A percentile compares a stretch with the other conserved stretches of the same genome.
Evolutionary conservation across 495 filamentous ascomycete species (phyloP).

Genomic region (Oidiodendron maius): DNA sequence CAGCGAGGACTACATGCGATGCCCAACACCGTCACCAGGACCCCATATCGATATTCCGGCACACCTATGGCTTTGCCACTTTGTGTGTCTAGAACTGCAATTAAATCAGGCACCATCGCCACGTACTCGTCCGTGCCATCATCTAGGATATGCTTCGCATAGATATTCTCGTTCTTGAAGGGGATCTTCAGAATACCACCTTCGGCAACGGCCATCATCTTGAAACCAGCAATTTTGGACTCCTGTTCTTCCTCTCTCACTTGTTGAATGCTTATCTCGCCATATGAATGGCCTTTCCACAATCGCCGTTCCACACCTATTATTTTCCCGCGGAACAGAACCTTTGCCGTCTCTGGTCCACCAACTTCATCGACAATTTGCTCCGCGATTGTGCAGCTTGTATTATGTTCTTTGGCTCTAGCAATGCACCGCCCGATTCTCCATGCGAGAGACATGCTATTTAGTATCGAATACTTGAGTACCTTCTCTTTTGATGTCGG

Average conservation of each 20-base stretch:
- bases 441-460: slow-evolving; percentile 38
- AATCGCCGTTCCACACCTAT: slow-evolving; percentile 40
- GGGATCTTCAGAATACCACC: slow-evolving; percentile 35
- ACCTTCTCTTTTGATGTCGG: slow-evolving; percentile 27
- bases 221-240: slow-evolving; percentile 6
- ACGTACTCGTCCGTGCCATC: slow-evolving; percentile 31
- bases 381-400: slow-evolving; percentile 33
- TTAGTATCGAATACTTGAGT: slow-evolving; percentile 26
- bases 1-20: slow-evolving; percentile 42
- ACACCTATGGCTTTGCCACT: slow-evolving; percentile 42
- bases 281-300: slow-evolving; percentile 39
- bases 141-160: slow-evolving; percentile 26
- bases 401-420: slow-evolving; percentile 30
- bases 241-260: slow-evolving; percentile 17
- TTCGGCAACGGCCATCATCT: slow-evolving; percentile 8
- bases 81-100: slow-evolving; percentile 41
- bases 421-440: slow-evolving; percentile 35
- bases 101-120: slow-evolving; percentile 45
- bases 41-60: slow-evolving; percentile 45
- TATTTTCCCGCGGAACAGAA: slow-evolving; percentile 47
- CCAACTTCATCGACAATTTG: slow-evolving; percentile 41
- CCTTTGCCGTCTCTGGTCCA: slow-evolving; percentile 35
- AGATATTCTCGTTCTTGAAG: slow-evolving; percentile 49
- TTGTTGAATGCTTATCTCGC: slow-evolving; percentile 33
- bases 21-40: slow-evolving; percentile 39